phyloP scores from a whole-genome alignment of 805 yeast species.

The Candida oleophila region DNA sequence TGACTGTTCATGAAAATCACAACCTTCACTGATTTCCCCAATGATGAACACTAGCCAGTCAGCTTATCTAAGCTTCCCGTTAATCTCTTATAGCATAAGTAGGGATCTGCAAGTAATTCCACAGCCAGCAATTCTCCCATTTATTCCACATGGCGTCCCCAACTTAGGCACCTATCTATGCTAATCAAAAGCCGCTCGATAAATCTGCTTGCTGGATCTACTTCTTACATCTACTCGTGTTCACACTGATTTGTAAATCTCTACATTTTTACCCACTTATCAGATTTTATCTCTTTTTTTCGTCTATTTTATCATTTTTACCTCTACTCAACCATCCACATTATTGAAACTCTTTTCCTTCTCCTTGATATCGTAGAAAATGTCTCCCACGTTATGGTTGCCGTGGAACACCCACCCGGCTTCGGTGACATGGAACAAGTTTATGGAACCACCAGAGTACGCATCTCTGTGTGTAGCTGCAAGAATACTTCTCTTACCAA shows the following conservation, averaged over 20 bases:
- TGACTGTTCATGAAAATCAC: too few species aligned
- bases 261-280: neutral
- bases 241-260: neutral
- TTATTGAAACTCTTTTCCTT: conserved; percentile 87
- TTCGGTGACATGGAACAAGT: conserved; percentile 89
- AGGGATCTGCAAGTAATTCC: too few species aligned
- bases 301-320: neutral
- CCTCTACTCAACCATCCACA: conserved; percentile 45
- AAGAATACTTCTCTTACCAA: conserved; percentile 92
- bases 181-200: too few species aligned
- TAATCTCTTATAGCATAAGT: too few species aligned
- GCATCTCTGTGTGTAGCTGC: conserved; percentile 99
- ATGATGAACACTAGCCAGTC: too few species aligned
- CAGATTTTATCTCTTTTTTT: neutral
- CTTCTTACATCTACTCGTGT: too few species aligned
- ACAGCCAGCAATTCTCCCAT: too few species aligned
- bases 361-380: conserved; percentile 89
- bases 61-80: too few species aligned
- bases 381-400: conserved; percentile 85
- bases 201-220: too few species aligned
- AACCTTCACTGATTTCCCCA: too few species aligned
- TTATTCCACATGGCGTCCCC: too few species aligned
- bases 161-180: too few species aligned
- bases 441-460: conserved; percentile 94
- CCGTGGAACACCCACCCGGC: conserved; percentile 96